phyloP scores from a whole-genome alignment of 2,329 filamentous ascomycete species.

The Coniochaeta sp. region DNA sequence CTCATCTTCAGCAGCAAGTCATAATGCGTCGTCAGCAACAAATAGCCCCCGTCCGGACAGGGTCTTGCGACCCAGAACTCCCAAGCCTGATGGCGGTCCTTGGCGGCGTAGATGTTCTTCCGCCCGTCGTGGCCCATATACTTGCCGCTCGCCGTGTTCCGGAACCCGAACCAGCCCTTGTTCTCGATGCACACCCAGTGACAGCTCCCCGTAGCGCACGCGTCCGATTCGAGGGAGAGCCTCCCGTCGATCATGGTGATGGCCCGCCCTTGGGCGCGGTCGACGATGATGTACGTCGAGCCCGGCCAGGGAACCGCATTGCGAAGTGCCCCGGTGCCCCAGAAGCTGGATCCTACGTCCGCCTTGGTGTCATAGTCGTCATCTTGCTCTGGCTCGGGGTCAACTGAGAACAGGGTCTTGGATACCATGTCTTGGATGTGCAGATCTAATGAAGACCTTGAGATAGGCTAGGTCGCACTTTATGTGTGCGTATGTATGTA shows the following conservation, averaged over 20 bases:
- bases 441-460: not conserved
- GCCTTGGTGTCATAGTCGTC: not conserved
- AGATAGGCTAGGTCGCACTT: not conserved
- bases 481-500: not conserved
- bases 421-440: not conserved
- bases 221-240: not conserved
- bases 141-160: not conserved
- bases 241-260: constrained; percentile 1
- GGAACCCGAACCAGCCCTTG: not conserved
- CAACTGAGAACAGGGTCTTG: not conserved
- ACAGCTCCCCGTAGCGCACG: not conserved
- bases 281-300: not conserved
- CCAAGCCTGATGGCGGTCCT: not conserved
- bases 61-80: not conserved
- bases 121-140: not conserved
- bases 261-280: not conserved
- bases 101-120: not conserved
- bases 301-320: not conserved
- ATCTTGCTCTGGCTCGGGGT: not conserved
- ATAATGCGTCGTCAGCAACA: not conserved
- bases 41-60: not conserved
- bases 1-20: not conserved
- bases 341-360: not conserved
- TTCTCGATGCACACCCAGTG: not conserved
- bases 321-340: not conserved